These are phyloP conservation scores for Fusarium circinatum DNA, from an alignment of 2,329 filamentous ascomycete genomes.

Conservation along the genomic window DNA sequence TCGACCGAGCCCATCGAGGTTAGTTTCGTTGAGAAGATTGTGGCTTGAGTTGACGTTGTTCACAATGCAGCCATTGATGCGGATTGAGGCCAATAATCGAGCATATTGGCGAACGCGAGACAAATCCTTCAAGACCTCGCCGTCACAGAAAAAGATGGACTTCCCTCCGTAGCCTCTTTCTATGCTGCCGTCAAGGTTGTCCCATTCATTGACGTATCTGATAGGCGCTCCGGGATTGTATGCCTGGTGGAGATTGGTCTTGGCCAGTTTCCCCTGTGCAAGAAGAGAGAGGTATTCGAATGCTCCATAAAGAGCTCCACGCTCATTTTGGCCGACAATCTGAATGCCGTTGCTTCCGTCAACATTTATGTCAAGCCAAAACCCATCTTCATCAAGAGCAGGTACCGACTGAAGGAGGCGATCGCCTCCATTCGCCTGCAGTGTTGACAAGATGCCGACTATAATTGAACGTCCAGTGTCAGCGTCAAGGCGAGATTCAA, in stretches of 20 bases:
- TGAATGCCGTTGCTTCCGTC: not conserved
- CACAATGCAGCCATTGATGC: not conserved
- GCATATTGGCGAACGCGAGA: not conserved
- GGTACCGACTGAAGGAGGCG: not conserved
- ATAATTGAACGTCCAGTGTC: not conserved
- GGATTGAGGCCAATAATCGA: not conserved
- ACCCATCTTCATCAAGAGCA: not conserved
- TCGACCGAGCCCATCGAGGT: not conserved
- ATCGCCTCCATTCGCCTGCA: not conserved
- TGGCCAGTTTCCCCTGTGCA: not conserved
- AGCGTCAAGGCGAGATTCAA: not conserved
- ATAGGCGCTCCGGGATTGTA: not conserved
- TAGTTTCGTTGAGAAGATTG: not conserved
- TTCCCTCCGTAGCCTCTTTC: not conserved
- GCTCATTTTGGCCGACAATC: not conserved
- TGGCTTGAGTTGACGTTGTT: not conserved
- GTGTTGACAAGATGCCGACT: not conserved
- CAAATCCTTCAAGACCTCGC: not conserved
- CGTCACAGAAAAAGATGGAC: not conserved
- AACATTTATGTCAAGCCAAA: not conserved
- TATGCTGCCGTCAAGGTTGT: not conserved
- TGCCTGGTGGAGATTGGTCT: not conserved
- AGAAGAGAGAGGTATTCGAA: not conserved
- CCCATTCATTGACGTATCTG: not conserved
- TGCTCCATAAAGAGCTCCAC: not conserved